A percentile compares a stretch with the other conserved stretches of the same genome.
These are phyloP conservation scores for Pseudoscleropodium purum DNA, from an alignment of 225 moss, liverwort and hornwort species.

Conservation along the genomic window DNA sequence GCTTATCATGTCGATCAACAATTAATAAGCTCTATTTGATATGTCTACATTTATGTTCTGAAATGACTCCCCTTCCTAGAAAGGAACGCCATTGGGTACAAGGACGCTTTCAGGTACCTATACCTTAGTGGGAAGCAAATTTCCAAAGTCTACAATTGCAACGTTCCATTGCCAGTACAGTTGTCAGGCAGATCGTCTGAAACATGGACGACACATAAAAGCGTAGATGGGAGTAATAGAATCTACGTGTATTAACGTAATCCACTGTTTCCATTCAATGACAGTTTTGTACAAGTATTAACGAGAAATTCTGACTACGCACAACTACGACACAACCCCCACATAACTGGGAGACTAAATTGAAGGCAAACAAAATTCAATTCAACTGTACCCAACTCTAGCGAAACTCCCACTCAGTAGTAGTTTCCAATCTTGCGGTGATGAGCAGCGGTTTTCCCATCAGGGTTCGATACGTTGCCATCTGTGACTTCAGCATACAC, in stretches of 20 bases:
- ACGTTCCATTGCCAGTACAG: no score
- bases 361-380: background rate
- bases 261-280: background rate
- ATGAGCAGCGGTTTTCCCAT: constrained; percentile 82
- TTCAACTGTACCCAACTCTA: background rate
- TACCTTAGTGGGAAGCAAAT: no score
- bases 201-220: background rate
- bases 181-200: background rate
- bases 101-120: no score
- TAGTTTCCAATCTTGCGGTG: constrained; percentile 94
- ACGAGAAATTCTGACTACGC: background rate
- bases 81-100: no score
- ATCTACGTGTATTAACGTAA: background rate
- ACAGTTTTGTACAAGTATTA: background rate
- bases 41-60: no score
- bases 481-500: constrained; percentile 73
- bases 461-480: constrained; percentile 70
- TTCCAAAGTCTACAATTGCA: background rate
- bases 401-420: constrained; percentile 26
- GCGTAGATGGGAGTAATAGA: background rate
- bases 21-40: no score
- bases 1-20: no score
- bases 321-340: background rate
- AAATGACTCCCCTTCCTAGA: no score
- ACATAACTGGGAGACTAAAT: background rate